Evolutionary conservation across 345 rosid genomes (phyloP).

Genomic region (Bretschneidera sinensis): DNA sequence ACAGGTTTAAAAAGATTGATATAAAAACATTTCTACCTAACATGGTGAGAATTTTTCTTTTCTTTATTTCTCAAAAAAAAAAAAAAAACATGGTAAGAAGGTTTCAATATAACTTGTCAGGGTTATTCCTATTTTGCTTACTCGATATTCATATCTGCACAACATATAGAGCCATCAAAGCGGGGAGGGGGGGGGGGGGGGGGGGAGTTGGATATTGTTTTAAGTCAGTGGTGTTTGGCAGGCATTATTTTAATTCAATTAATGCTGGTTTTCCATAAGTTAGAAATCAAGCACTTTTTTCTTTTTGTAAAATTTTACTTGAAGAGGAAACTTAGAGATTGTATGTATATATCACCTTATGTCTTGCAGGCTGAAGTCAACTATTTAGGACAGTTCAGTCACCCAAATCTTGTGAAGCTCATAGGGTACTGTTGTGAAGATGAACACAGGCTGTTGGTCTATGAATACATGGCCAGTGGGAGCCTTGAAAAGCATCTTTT

Average conservation of each 20-base stretch:
- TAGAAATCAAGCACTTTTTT: no score
- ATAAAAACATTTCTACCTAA: no score
- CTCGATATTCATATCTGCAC: no score
- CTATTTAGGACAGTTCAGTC: constrained; percentile 67
- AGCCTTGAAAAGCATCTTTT: constrained; percentile 92
- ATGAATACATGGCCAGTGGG: constrained; percentile 76
- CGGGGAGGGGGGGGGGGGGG: no score
- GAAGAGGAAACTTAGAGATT: no score
- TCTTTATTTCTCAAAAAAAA: no score
- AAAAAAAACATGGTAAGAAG: no score
- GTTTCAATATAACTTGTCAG: not conserved
- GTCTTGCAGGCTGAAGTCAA: constrained; percentile 67
- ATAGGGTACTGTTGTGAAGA: constrained; percentile 82
- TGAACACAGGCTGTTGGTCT: constrained; percentile 61
- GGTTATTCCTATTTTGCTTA: no score
- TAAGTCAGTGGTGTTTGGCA: no score
- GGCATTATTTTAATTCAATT: not conserved
- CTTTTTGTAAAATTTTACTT: no score
- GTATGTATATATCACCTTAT: constrained; percentile 4
- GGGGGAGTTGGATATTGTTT: no score
- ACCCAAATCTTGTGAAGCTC: constrained; percentile 75
- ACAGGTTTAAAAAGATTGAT: not conserved
- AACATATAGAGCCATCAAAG: not conserved
- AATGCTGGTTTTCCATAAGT: not conserved
- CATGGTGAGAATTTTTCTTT: not conserved